phyloP scores from a whole-genome alignment of 2,329 filamentous ascomycete genomes.

The Arthrobotrys pseudoclavata region DNA sequence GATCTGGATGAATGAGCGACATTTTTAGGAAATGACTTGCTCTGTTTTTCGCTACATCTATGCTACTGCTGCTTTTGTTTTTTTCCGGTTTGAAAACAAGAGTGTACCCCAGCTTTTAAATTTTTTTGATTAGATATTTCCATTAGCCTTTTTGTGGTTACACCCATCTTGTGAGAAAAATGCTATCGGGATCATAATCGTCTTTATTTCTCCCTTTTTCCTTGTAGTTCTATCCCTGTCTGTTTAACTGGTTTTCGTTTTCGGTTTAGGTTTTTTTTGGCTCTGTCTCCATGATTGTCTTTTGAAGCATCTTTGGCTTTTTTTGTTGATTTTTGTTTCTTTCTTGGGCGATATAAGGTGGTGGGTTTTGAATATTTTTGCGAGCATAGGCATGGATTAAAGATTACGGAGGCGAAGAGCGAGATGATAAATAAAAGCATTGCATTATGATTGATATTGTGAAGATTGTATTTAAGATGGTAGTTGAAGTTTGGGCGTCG shows the following conservation, averaged over 20 bases:
- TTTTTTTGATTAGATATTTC: not conserved
- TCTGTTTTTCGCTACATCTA: not conserved
- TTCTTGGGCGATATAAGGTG: slow-evolving; percentile 9
- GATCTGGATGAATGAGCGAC: slow-evolving; percentile 40
- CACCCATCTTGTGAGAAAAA: not conserved
- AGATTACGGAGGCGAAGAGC: not conserved
- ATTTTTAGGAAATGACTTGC: not conserved
- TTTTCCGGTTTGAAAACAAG: not conserved
- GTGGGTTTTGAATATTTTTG: slow-evolving; percentile 2
- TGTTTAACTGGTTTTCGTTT: not conserved
- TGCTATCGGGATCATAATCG: not conserved
- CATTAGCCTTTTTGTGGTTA: not conserved
- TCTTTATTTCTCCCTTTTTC: not conserved
- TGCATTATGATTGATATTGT: not conserved
- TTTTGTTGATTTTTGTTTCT: not conserved
- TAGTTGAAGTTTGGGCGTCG: no score
- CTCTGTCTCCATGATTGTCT: not conserved
- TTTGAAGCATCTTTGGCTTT: not conserved
- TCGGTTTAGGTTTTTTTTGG: not conserved
- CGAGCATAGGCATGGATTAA: slow-evolving; percentile 1
- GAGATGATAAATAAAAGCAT: slow-evolving; percentile 6
- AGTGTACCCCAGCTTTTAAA: not conserved
- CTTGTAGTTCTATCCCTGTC: not conserved
- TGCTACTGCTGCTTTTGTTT: not conserved
- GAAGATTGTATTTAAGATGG: no score